Evolutionary conservation across 2,329 filamentous ascomycete genomes (phyloP).

Genomic region (Pseudocercospora crystallina): DNA sequence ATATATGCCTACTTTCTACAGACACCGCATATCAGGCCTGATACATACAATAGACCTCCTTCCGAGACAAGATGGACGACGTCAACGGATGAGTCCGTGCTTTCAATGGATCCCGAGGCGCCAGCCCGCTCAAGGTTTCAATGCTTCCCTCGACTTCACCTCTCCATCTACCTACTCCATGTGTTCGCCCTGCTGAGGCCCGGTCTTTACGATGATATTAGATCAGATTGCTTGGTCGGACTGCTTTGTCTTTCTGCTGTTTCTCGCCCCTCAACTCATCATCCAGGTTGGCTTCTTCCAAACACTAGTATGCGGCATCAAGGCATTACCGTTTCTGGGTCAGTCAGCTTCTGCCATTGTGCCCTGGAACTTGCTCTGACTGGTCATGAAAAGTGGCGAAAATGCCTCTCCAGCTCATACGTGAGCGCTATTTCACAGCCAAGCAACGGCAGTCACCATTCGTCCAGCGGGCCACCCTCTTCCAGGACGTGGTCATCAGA

Average conservation of each 20-base stretch:
- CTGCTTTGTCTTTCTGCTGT: slow-evolving; percentile 69
- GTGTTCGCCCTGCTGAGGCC: too few species aligned
- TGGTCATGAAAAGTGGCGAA: slow-evolving; percentile 48
- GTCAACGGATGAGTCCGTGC: slow-evolving; percentile 3
- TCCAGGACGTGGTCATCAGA: slow-evolving; percentile 75
- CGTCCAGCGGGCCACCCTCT: slow-evolving; percentile 66
- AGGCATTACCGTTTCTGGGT: slow-evolving; percentile 71
- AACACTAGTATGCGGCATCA: slow-evolving; percentile 58
- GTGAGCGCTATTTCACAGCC: slow-evolving; percentile 56
- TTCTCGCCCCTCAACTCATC: slow-evolving; percentile 70
- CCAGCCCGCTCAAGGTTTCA: slow-evolving; percentile 4
- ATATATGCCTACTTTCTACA: too few species aligned
- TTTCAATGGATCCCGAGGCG: not conserved
- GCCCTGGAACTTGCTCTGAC: not conserved
- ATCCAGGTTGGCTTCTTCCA: slow-evolving; percentile 63
- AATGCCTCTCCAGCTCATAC: slow-evolving; percentile 60
- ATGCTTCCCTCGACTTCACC: not conserved
- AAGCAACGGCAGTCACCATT: slow-evolving; percentile 57
- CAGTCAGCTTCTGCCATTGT: slow-evolving; percentile 24
- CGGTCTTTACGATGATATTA: slow-evolving; percentile 61
- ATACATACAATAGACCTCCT: too few species aligned
- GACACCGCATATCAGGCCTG: too few species aligned
- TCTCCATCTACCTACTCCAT: slow-evolving; percentile 1
- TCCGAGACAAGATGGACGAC: not conserved
- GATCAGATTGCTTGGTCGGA: slow-evolving; percentile 73